These are phyloP conservation scores for Tolypocladium album DNA, from an alignment of 2,329 filamentous ascomycete species.

Conservation along the genomic window DNA sequence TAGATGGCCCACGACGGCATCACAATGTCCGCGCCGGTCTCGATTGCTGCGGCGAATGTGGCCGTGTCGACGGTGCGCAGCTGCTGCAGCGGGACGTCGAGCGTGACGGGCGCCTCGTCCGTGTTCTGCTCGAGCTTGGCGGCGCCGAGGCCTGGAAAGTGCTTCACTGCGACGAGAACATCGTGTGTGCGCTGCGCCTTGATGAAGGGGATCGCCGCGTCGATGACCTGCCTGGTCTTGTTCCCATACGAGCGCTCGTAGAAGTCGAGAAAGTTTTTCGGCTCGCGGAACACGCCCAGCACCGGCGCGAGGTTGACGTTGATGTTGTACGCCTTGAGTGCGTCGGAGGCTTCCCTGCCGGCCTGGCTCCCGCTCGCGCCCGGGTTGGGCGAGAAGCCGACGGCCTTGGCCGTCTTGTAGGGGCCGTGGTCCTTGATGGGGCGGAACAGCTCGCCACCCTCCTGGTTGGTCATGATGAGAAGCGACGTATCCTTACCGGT, in stretches of 20 bases:
- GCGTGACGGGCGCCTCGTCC: neutral
- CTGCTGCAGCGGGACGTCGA: slow-evolving; percentile 2
- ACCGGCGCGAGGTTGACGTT: slow-evolving; percentile 2
- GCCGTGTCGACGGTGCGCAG: slow-evolving; percentile 1
- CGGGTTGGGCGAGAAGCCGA: neutral
- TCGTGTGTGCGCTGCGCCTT: slow-evolving; percentile 3
- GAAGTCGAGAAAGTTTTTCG: slow-evolving; percentile 2
- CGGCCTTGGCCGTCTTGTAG: neutral
- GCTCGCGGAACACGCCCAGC: slow-evolving; percentile 4
- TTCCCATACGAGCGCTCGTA: slow-evolving; percentile 1
- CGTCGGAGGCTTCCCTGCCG: neutral
- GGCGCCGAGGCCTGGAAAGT: slow-evolving; percentile 6
- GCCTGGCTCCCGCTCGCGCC: neutral
- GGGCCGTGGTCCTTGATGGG: neutral
- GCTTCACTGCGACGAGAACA: slow-evolving; percentile 5
- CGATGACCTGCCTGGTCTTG: slow-evolving; percentile 1
- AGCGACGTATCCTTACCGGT: neutral
- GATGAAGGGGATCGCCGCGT: slow-evolving; percentile 6
- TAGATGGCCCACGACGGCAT: neutral
- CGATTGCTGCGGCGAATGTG: slow-evolving; percentile 4
- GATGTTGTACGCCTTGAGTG: neutral
- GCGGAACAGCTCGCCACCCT: neutral
- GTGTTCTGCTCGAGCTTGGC: slow-evolving; percentile 5
- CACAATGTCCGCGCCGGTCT: neutral
- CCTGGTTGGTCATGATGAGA: neutral